Percentiles rank a stretch among this genome's conserved stretches.
phyloP scores from a whole-genome alignment of 2,329 filamentous ascomycete genomes.

The Aspergillus sergii region DNA sequence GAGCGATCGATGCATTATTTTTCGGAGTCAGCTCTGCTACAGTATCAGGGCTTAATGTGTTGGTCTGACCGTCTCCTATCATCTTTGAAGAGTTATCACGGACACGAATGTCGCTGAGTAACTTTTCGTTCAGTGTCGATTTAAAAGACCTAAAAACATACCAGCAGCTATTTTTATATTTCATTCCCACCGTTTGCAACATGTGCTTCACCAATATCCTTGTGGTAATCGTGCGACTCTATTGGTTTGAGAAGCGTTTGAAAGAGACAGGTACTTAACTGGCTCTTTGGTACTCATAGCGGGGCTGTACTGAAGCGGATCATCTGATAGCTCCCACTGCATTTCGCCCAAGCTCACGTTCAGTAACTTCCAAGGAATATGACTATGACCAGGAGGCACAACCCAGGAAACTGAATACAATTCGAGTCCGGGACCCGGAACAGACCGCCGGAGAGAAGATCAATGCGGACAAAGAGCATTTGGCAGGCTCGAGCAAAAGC shows the following conservation, averaged over 20 bases:
- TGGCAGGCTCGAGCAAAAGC: neutral
- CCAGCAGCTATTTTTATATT: conserved; percentile 56
- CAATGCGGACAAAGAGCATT: neutral
- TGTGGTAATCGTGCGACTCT: conserved; percentile 51
- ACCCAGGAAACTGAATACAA: neutral
- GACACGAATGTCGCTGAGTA: neutral
- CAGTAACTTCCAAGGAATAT: neutral
- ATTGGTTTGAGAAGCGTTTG: conserved; percentile 54
- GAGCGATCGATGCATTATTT: conserved; percentile 53
- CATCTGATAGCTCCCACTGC: conserved; percentile 13
- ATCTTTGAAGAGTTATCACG: neutral
- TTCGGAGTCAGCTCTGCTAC: conserved; percentile 54
- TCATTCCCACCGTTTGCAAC: conserved; percentile 54
- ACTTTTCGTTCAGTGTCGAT: conserved; percentile 46
- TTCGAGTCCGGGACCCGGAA: neutral
- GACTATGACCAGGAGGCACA: conserved; percentile 15
- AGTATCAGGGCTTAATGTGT: conserved; percentile 57
- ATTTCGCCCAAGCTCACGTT: conserved; percentile 8
- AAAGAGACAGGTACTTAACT: conserved; percentile 36
- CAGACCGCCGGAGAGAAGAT: neutral
- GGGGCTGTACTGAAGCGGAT: neutral
- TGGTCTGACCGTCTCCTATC: conserved; percentile 19
- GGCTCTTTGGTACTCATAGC: neutral
- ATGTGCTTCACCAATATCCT: conserved; percentile 54
- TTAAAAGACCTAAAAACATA: conserved; percentile 53